phyloP scores from a whole-genome alignment of 352 stramenopile genomes.

The Pythium grandisporangium region DNA sequence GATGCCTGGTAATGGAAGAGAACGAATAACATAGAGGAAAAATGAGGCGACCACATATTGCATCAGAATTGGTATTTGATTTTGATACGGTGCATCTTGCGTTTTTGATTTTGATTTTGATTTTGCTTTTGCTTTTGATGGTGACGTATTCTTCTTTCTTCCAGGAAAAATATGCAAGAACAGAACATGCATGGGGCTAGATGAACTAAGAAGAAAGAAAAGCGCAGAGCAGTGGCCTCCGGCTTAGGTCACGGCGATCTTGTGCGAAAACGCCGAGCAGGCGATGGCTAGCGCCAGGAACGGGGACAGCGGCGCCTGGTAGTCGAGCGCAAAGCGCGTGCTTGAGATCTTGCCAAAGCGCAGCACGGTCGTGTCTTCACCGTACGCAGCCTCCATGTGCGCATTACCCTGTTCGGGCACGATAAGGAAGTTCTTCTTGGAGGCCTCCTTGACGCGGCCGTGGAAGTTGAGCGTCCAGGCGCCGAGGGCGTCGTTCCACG shows the following conservation, averaged over 20 bases:
- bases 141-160: too few relatives aligned
- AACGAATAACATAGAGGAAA: neutral
- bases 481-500: slow-evolving; percentile 73
- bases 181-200: too few relatives aligned
- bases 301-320: slow-evolving; percentile 53
- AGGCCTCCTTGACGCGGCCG: slow-evolving; percentile 81
- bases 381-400: slow-evolving; percentile 38
- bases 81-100: too few relatives aligned
- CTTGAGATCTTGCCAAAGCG: slow-evolving; percentile 83
- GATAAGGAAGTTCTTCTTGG: slow-evolving; percentile 90
- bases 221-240: too few relatives aligned
- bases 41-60: too few relatives aligned
- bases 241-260: slow-evolving; percentile 79
- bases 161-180: too few relatives aligned
- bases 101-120: too few relatives aligned
- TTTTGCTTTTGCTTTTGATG: neutral
- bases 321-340: slow-evolving; percentile 76
- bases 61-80: too few relatives aligned
- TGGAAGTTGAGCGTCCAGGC: slow-evolving; percentile 89
- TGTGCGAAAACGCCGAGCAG: slow-evolving; percentile 79
- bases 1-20: neutral
- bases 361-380: slow-evolving; percentile 36
- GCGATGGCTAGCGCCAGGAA: slow-evolving; percentile 78
- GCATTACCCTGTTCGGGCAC: slow-evolving; percentile 44
- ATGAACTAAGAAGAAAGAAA: too few relatives aligned